phyloP scores from a whole-genome alignment of 805 yeast genomes.

The Yarrowia sp. region DNA sequence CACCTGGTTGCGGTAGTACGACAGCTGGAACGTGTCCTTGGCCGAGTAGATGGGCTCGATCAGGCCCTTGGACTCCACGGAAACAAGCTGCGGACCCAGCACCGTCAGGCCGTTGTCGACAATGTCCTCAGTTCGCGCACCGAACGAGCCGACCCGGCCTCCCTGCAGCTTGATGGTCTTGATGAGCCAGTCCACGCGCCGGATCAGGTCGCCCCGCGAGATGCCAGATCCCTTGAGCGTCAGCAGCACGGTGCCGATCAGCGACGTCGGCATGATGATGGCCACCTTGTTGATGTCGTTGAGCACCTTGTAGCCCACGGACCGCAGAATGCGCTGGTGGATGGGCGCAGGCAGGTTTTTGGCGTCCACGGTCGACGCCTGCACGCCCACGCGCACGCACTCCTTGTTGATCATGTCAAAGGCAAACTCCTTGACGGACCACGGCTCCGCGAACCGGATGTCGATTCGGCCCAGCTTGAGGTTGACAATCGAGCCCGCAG shows the following conservation, averaged over 20 bases:
- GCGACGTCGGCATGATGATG: constrained; percentile 53
- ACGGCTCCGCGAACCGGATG: constrained; percentile 44
- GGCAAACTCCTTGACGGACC: constrained; percentile 42
- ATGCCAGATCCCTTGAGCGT: constrained; percentile 44
- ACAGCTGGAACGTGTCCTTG: constrained; percentile 52
- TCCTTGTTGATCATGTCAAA: constrained; percentile 36
- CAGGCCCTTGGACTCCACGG: constrained; percentile 36
- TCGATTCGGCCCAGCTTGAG: constrained; percentile 44
- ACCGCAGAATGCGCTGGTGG: constrained; percentile 42
- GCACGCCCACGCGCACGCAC: constrained; percentile 19
- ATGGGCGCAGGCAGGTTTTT: constrained; percentile 25
- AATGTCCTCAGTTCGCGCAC: constrained; percentile 37
- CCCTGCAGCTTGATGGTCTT: constrained; percentile 40
- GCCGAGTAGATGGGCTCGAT: constrained; percentile 44
- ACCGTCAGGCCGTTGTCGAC: constrained; percentile 43
- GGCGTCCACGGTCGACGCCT: constrained; percentile 8
- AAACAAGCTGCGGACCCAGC: constrained; percentile 42
- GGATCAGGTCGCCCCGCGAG: constrained; percentile 39
- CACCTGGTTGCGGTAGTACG: constrained; percentile 56
- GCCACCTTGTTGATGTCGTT: constrained; percentile 52
- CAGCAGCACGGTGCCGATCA: constrained; percentile 49
- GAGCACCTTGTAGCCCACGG: constrained; percentile 53
- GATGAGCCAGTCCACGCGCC: constrained; percentile 41
- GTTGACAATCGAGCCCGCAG: constrained; percentile 38
- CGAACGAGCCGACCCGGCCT: constrained; percentile 43